Evolutionary conservation across 208 protist genomes (phyloP).

Genomic region (Leishmania martiniquensis): DNA sequence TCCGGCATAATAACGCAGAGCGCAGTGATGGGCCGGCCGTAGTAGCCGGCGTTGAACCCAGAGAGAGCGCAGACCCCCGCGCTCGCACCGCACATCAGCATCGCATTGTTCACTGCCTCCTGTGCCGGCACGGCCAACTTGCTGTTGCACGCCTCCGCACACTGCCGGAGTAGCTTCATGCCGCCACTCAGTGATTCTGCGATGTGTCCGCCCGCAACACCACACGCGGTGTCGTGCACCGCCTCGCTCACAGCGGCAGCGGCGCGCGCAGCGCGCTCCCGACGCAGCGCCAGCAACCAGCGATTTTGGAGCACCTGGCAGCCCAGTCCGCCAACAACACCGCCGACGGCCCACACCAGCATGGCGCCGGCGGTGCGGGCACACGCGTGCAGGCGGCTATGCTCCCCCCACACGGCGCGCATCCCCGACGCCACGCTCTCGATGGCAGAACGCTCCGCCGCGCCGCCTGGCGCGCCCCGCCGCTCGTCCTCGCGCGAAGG

Average conservation of each 20-base stretch:
- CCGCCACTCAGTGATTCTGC: neutral
- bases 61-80: slow-evolving; percentile 54
- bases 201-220: slow-evolving; percentile 4
- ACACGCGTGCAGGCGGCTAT: slow-evolving; percentile 8
- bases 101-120: slow-evolving; percentile 33
- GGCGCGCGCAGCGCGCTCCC: slow-evolving; percentile 8
- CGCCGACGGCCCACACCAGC: slow-evolving; percentile 50
- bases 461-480: neutral
- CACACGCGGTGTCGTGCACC: neutral
- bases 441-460: slow-evolving; percentile 3
- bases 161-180: neutral
- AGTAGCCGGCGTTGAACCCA: slow-evolving; percentile 63
- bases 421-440: slow-evolving; percentile 7
- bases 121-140: slow-evolving; percentile 30
- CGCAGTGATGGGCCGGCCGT: slow-evolving; percentile 36
- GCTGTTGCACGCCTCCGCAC: slow-evolving; percentile 27
- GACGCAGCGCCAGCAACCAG: slow-evolving; percentile 26
- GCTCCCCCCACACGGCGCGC: slow-evolving; percentile 11
- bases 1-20: slow-evolving; percentile 42
- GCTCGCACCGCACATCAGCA: slow-evolving; percentile 68
- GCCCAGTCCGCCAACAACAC: slow-evolving; percentile 56
- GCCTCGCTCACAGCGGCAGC: slow-evolving; percentile 3
- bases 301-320: slow-evolving; percentile 66
- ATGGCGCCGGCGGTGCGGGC: slow-evolving; percentile 43
- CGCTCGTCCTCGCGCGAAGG: neutral